Evolutionary conservation across 257 asterid species (phyloP), one percentile per base, ranked within the genome.

Genomic region (Coffea eugenioides): DNA sequence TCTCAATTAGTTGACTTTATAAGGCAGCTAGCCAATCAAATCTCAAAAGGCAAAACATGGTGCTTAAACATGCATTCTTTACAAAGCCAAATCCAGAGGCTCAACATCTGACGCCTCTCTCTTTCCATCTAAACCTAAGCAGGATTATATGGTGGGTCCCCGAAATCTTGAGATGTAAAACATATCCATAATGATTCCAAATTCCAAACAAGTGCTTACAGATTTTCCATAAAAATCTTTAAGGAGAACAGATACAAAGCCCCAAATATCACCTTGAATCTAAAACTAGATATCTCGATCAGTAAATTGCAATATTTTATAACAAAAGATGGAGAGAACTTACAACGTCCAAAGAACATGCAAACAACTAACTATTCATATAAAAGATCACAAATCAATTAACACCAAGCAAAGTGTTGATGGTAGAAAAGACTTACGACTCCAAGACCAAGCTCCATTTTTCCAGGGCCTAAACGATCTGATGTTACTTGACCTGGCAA

Each of bases 361-460:
- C 27, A 73, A 4, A 9, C 18, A 71, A 41, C 21, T 57, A 15
- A 25, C 13, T n/a, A 49, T 20, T 23, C 52, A 45, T 49, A 66
- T 34, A 67, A 36, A n/a, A 11, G 52, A 52, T 11, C 36, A 78
- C 41, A 20, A 23, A 70, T 23, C 20, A 78, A 23, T 69, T 77
- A 82, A 61, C 71, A 76, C 31, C 25, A 75, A 69, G 69, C 80
- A 84, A 86, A 61, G 54, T 54, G 14, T 14, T 23, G 0, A 49
- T 25, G n/a, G 57, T 36, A 59, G 56, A 49, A 25, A 46, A 72
- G 48, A 79, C 97, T 93, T 86, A 95, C 99, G 54, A 95, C 90
- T 90, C 99, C 99, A 89, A 95, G 98, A 87, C 99, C 99, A 91
- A 95, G 98, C 93, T 93, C 99, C 94, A 95, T 93, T 85, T 92